These are phyloP conservation scores for Wickerhamiella domercqiae DNA, from an alignment of 805 yeast species.

Conservation along the genomic window DNA sequence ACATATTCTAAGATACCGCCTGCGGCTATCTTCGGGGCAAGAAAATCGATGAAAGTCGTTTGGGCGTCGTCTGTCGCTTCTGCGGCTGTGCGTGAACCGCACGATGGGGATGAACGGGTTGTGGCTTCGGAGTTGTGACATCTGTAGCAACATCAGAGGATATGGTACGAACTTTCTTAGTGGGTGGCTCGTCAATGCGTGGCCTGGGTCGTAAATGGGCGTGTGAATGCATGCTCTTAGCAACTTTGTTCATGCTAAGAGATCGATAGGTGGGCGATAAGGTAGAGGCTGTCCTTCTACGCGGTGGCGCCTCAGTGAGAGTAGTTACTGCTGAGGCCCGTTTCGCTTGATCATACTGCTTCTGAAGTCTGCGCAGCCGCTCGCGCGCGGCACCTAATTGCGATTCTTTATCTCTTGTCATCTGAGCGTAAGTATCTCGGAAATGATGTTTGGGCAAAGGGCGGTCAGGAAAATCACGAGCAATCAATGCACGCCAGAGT, in stretches of 20 bases:
- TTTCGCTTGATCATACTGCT: slow-evolving; percentile 17
- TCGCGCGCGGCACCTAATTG: slow-evolving; percentile 32
- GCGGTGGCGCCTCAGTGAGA: slow-evolving; percentile 10
- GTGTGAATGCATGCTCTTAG: slow-evolving; percentile 8
- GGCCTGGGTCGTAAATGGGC: slow-evolving; percentile 2
- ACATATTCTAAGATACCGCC: not conserved
- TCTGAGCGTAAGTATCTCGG: slow-evolving; percentile 18
- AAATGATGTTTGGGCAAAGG: slow-evolving; percentile 19
- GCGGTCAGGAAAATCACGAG: slow-evolving; percentile 22
- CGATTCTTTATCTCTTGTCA: slow-evolving; percentile 28
- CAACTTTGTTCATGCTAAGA: slow-evolving; percentile 16
- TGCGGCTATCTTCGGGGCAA: slow-evolving; percentile 6
- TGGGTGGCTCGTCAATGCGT: no score
- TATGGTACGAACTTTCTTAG: not conserved
- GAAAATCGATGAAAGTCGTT: slow-evolving; percentile 9
- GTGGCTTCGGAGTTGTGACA: no score
- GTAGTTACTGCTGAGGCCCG: slow-evolving; percentile 16
- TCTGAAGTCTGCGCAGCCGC: slow-evolving; percentile 20
- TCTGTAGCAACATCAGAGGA: no score
- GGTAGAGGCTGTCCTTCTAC: slow-evolving; percentile 4
- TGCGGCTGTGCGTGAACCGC: no score
- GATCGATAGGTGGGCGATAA: slow-evolving; percentile 9
- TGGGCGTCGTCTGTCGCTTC: no score
- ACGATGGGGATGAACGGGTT: no score
- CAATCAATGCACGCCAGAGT: slow-evolving; percentile 23